Conservation (phyloP, 768 basidiomycete genomes). For the Leccinum boreale region DNA sequence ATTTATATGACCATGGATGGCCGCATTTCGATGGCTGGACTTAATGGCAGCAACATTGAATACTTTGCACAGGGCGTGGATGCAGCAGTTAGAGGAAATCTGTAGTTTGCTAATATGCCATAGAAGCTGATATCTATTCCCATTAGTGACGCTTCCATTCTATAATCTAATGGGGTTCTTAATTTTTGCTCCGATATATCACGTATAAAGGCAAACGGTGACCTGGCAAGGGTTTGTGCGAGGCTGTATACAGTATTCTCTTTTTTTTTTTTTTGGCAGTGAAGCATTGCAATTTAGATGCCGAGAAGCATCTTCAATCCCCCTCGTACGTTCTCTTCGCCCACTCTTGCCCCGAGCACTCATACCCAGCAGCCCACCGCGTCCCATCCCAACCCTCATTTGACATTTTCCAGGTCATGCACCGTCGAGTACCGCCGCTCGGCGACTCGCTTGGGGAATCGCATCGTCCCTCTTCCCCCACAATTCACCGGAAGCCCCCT, state of each 20-base stretch:
- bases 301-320: slow-evolving; percentile 16
- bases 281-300: slow-evolving; percentile 20
- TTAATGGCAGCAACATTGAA: slow-evolving; percentile 80
- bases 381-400: background rate
- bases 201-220: slow-evolving; percentile 13
- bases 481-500: slow-evolving; percentile 15
- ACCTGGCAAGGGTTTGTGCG: slow-evolving; percentile 16
- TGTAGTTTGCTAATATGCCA: slow-evolving; percentile 43
- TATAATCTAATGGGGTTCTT: slow-evolving; percentile 16
- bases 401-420: slow-evolving; percentile 14
- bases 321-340: slow-evolving; percentile 14
- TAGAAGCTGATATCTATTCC: slow-evolving; percentile 19
- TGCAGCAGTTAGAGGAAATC: slow-evolving; percentile 72
- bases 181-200: slow-evolving; percentile 11
- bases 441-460: slow-evolving; percentile 16
- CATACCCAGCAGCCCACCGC: background rate
- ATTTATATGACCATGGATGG: slow-evolving; percentile 95
- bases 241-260: background rate
- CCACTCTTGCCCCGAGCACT: background rate
- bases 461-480: background rate
- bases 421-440: slow-evolving; percentile 1
- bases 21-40: slow-evolving; percentile 90
- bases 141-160: slow-evolving; percentile 21
- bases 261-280: background rate
- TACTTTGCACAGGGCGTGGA: slow-evolving; percentile 89